A percentile compares a stretch with the other conserved stretches of the same genome.
These are phyloP conservation scores for Exophiala viscosa DNA, from an alignment of 2,329 filamentous ascomycete species.

Conservation along the genomic window DNA sequence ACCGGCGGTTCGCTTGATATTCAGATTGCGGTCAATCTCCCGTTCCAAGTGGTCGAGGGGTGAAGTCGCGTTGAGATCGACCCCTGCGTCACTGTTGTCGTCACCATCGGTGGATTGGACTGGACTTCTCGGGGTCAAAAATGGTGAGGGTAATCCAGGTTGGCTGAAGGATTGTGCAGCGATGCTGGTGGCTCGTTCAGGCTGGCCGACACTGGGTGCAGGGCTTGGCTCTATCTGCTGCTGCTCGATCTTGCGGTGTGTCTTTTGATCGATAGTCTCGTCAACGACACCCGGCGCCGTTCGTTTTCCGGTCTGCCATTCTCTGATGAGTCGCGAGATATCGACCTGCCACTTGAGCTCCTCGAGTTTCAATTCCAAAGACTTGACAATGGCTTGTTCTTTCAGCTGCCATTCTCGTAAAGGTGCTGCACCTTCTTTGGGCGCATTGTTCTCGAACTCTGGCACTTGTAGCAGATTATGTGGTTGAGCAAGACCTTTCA, in stretches of 20 bases:
- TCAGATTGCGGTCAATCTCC: conserved; percentile 12
- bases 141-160: background rate
- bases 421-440: conserved; percentile 21
- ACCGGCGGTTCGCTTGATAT: background rate
- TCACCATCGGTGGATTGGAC: conserved; percentile 1
- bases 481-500: conserved; percentile 81
- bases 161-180: too few species aligned
- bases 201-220: conserved; percentile 9
- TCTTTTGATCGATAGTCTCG: conserved; percentile 24
- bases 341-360: conserved; percentile 47
- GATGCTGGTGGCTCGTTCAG: background rate
- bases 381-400: conserved; percentile 42
- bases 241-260: conserved; percentile 7
- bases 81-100: background rate
- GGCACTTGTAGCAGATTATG: conserved; percentile 77
- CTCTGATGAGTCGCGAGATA: conserved; percentile 42
- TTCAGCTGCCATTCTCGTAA: conserved; percentile 43
- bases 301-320: conserved; percentile 32
- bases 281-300: conserved; percentile 20
- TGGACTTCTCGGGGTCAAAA: conserved; percentile 2
- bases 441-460: conserved; percentile 57
- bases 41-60: conserved; percentile 8
- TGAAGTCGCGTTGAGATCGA: background rate
- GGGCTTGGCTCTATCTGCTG: conserved; percentile 5
- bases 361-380: conserved; percentile 54